These are phyloP conservation scores for Veloboletus limbatus DNA, from an alignment of 1,284 basidiomycete species.

Conservation along the genomic window DNA sequence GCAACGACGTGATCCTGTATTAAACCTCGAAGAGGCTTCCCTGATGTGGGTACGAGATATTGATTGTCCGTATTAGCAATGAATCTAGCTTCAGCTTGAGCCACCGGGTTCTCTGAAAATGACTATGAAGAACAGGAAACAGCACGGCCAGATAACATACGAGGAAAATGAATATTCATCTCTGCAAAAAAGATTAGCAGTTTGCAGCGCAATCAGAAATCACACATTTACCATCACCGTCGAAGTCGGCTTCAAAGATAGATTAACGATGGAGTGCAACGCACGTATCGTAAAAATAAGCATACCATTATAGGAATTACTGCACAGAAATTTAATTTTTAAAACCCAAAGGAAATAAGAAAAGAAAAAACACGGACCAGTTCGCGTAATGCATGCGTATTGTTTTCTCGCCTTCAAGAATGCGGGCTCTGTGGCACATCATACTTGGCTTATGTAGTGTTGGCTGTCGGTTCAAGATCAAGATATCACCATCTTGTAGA, in stretches of 20 bases:
- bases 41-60: conserved; percentile 97
- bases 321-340: conserved; percentile 30
- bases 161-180: conserved; percentile 99
- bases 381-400: conserved; percentile 99
- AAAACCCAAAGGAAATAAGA: not conserved
- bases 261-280: conserved; percentile 14
- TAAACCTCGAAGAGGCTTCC: conserved; percentile 94
- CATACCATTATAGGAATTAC: conserved; percentile 96
- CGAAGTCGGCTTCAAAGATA: conserved; percentile 82
- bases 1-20: conserved; percentile 99
- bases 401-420: conserved; percentile 95
- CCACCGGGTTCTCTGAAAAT: conserved; percentile 79
- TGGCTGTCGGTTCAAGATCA: conserved; percentile 97
- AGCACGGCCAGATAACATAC: conserved; percentile 45
- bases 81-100: conserved; percentile 89
- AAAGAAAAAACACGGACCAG: conserved; percentile 57
- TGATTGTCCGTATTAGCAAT: conserved; percentile 99
- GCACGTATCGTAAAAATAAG: conserved; percentile 7
- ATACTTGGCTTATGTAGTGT: conserved; percentile 99
- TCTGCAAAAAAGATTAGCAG: conserved; percentile 47
- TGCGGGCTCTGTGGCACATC: conserved; percentile 97
- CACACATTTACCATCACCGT: conserved; percentile 80
- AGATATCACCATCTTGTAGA: conserved; percentile 91
- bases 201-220: conserved; percentile 4
- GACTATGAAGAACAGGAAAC: conserved; percentile 8